phyloP scores from a whole-genome alignment of 148 eudicot genomes.

The Fallopia convolvulus region DNA sequence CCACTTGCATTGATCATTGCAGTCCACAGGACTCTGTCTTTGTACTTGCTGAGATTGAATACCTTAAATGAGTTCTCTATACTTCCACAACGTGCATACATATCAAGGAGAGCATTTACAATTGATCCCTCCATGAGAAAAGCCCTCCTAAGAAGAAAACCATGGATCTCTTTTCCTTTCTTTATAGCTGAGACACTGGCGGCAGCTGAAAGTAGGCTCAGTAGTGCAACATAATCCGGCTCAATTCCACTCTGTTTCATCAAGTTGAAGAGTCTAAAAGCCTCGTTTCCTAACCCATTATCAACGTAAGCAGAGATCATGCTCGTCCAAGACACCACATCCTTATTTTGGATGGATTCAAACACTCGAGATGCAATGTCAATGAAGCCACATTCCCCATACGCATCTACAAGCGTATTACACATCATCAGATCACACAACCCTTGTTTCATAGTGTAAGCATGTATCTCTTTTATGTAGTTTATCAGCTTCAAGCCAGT shows the following conservation, averaged over 20 bases:
- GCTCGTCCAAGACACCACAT: constrained; percentile 78
- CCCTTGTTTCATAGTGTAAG: constrained; percentile 43
- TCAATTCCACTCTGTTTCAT: constrained; percentile 40
- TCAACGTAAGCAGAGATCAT: constrained; percentile 60
- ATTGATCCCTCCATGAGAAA: constrained; percentile 43
- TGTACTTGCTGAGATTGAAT: constrained; percentile 33
- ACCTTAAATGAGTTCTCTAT: constrained; percentile 48
- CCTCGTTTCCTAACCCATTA: constrained; percentile 59
- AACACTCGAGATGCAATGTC: constrained; percentile 47
- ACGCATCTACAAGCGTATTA: constrained; percentile 59
- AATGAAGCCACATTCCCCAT: constrained; percentile 56
- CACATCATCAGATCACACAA: constrained; percentile 44
- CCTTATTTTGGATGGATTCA: constrained; percentile 37
- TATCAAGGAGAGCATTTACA: constrained; percentile 73
- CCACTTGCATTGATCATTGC: constrained; percentile 80
- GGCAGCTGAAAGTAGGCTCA: constrained; percentile 55
- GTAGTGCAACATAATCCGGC: constrained; percentile 56
- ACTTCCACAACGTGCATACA: constrained; percentile 76
- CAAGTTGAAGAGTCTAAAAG: constrained; percentile 42
- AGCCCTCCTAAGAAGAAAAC: constrained; percentile 48
- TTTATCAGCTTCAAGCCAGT: constrained; percentile 49
- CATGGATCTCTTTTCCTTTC: constrained; percentile 88
- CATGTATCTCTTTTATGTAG: constrained; percentile 67
- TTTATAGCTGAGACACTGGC: constrained; percentile 58
- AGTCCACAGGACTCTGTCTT: constrained; percentile 66